Conservation (phyloP, 768 basidiomycete genomes). For the Rhizopogon salebrosus region DNA sequence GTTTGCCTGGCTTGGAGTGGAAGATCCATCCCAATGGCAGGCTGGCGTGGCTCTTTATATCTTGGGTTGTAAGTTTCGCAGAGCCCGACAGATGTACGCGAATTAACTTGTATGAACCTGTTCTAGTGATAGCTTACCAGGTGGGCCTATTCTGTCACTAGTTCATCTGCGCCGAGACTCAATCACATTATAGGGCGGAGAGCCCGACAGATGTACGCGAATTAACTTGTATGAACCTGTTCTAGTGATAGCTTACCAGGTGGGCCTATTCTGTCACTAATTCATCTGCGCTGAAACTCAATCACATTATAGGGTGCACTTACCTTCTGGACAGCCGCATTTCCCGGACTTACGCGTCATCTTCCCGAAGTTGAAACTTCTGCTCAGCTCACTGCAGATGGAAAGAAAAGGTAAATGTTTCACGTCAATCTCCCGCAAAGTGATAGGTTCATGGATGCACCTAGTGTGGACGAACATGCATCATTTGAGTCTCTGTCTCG, state of each 20-base stretch:
- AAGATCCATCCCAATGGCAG: slow-evolving; percentile 59
- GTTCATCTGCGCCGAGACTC: too few species aligned
- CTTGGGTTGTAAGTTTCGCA: slow-evolving; percentile 46
- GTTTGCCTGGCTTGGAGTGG: slow-evolving; percentile 76
- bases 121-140: slow-evolving; percentile 67
- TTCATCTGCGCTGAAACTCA: background rate
- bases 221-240: slow-evolving; percentile 1
- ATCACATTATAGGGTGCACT: slow-evolving; percentile 45
- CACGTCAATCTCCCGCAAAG: background rate
- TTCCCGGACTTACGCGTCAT: slow-evolving; percentile 69
- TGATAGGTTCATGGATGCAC: background rate
- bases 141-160: slow-evolving; percentile 20
- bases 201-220: background rate
- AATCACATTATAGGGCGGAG: too few species aligned
- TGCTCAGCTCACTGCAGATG: slow-evolving; percentile 30
- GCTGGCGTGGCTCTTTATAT: slow-evolving; percentile 58
- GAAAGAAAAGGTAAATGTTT: slow-evolving; percentile 41
- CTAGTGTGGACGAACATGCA: slow-evolving; percentile 46
- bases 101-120: background rate
- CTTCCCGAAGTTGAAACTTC: slow-evolving; percentile 65
- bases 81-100: background rate
- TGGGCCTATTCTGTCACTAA: slow-evolving; percentile 9
- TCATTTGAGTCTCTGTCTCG: slow-evolving; percentile 57
- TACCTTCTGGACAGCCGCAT: slow-evolving; percentile 83
- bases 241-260: slow-evolving; percentile 70